phyloP scores from a whole-genome alignment of 305 asterid genomes.

The Andrographis paniculata region DNA sequence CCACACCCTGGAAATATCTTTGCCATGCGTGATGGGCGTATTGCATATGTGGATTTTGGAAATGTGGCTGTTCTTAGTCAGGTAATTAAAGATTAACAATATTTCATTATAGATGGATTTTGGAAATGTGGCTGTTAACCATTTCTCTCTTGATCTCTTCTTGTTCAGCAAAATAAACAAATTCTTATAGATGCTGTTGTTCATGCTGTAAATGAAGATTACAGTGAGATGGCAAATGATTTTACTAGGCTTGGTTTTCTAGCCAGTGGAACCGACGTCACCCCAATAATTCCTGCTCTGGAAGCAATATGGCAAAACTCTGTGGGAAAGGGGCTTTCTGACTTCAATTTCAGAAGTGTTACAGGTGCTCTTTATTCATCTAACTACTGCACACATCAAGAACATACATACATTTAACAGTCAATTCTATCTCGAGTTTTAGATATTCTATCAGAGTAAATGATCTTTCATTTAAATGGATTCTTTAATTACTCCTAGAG shows the following conservation, averaged over 20 bases:
- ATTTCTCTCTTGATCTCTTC: neutral
- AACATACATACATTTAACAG: too few species aligned
- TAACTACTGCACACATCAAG: too few species aligned
- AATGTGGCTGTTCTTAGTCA: slow-evolving; percentile 98
- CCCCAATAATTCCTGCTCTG: slow-evolving; percentile 92
- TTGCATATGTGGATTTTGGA: slow-evolving; percentile 97
- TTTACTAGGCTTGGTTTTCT: slow-evolving; percentile 97
- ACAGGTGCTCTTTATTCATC: slow-evolving; percentile 55
- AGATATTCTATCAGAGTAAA: neutral
- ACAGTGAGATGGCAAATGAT: slow-evolving; percentile 98
- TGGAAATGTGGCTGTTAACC: too few species aligned
- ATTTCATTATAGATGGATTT: neutral
- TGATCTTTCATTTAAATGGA: neutral
- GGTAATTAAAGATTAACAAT: slow-evolving; percentile 33
- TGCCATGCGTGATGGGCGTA: slow-evolving; percentile 99
- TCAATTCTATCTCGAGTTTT: too few species aligned
- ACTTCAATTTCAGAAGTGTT: slow-evolving; percentile 92
- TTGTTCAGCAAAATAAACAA: slow-evolving; percentile 86
- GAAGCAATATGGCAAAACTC: slow-evolving; percentile 99
- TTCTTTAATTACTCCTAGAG: too few species aligned
- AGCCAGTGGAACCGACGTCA: slow-evolving; percentile 91
- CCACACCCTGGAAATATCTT: slow-evolving; percentile 99
- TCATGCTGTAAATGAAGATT: slow-evolving; percentile 99
- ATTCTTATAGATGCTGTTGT: slow-evolving; percentile 96
- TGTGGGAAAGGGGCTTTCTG: slow-evolving; percentile 89